Evolutionary conservation across 1,284 basidiomycete genomes (phyloP), one percentile per base, ranked within the genome.

Genomic region (Baeospora myosura): DNA sequence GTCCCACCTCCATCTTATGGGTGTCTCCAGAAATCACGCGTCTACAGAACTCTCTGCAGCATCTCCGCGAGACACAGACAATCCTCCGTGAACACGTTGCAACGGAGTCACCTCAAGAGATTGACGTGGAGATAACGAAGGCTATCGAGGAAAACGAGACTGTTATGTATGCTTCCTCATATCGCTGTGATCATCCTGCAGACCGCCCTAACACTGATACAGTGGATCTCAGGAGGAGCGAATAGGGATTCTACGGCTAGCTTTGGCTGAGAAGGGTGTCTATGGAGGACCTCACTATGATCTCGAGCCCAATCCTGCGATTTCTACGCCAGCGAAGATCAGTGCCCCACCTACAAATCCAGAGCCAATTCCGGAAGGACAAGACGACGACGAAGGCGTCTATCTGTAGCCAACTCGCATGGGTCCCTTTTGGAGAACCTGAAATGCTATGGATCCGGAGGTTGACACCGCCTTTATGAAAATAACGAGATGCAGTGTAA

Each of bases 141-240:
- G 72, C 68, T 8, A 53, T 65, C 8, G 61, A 68, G 36, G 72
- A 74, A 48, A 74, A 74, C 43, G 53, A 66, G 43, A 52, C 47
- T 6, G 67, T 71, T 29, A 72, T 74, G 72, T 72, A 57, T 38
- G 67, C 58, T 44, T 41, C 37, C 14, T 46, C 38, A 24, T 30
- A 21, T 39, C 23, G 20, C 14, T 30, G 16, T 8, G 17, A 20
- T 32, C 17, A 29, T 31, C 39, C 28, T 12, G 17, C 25, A 14
- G n/a, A 34, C 21, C 39, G 34, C 17, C 8, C 38, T 32, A 14
- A 25, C 25, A 38, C 40, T n/a, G n/a, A n/a, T n/a, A n/a, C 21
- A 87, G 83, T 50, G 79, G 71, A 4, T 81, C 82, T 4, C 84
- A 88, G 58, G 71, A 78, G 52, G 83, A 88, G 55, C 68, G 83